Evolutionary conservation across 2,329 filamentous ascomycete species (phyloP), one percentile per base, ranked within the genome.

Genomic region (Fusarium tricinctum): DNA sequence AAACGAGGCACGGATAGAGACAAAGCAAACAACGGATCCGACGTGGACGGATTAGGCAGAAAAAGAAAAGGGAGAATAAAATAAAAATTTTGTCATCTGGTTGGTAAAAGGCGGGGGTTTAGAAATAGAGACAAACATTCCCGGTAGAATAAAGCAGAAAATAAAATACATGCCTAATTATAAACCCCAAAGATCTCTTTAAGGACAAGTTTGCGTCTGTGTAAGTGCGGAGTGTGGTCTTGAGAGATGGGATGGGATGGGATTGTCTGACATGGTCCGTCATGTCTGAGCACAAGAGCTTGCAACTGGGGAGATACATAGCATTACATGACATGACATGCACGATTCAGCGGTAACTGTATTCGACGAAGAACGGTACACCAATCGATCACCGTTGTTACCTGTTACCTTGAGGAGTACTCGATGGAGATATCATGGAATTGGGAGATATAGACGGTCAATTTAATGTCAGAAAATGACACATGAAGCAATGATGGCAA

Each of bases 161-260:
- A 38, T 17, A 38, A n/a, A n/a, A 38, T 17, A n/a, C 15, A 2
- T 17, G 15, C 32, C 33, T 38, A 38, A 38, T 38, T 38, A n/a
- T 19, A 10, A 38, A n/a, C 38, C 15, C 39, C 23, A 45, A 45
- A 30, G 19, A 58, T 46, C 54, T 48, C 58, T 62, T 62, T 50
- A 52, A 28, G 45, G 55, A 47, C 47, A 50, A 69, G 66, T 69
- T 69, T 64, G 68, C 59, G 62, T 68, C 57, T 69, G 70, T 67
- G 68, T 66, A 43, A 57, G 32, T 32, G 45, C 57, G 60, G 69
- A 59, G 59, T 28, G 33, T 71, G 69, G 58, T 44, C 42, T 69
- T 69, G 66, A 58, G 58, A 63, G 53, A 49, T 35, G 50, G 26
- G 56, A 67, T 53, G 69, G 58, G 49, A 52, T 63, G 69, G 55